Conservation (phyloP, 768 basidiomycete genomes). For the Suillus spraguei region DNA sequence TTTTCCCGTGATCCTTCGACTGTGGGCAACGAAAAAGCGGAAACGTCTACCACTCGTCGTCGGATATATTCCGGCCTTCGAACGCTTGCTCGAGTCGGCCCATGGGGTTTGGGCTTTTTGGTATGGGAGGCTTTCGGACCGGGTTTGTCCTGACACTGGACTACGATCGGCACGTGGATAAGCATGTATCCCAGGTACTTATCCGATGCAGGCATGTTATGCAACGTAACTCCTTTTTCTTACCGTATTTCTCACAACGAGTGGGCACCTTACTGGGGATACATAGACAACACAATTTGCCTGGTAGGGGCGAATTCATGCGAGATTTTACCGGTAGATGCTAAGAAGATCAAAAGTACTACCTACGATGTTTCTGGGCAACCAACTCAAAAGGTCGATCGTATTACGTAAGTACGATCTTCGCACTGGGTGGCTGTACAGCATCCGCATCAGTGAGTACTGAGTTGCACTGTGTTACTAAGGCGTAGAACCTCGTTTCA, state of each 20-base stretch:
- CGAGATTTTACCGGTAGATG: neutral
- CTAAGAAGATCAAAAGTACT: neutral
- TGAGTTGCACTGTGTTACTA: neutral
- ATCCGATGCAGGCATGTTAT: neutral
- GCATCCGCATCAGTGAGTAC: neutral
- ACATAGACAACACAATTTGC: neutral
- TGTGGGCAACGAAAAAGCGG: slow-evolving; percentile 21
- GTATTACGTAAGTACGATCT: slow-evolving; percentile 5
- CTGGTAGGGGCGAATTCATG: neutral
- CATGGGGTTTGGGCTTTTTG: slow-evolving; percentile 82
- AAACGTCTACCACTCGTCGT: slow-evolving; percentile 23
- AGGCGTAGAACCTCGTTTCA: neutral
- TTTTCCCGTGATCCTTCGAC: slow-evolving; percentile 51
- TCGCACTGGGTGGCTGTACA: slow-evolving; percentile 1
- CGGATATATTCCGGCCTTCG: slow-evolving; percentile 48
- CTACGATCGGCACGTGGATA: neutral
- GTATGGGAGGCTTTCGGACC: slow-evolving; percentile 74
- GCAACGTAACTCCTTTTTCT: slow-evolving; percentile 7
- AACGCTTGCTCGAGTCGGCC: slow-evolving; percentile 72
- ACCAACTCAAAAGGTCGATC: slow-evolving; percentile 7
- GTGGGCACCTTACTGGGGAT: slow-evolving; percentile 1
- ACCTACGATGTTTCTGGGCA: neutral
- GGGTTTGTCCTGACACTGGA: slow-evolving; percentile 22
- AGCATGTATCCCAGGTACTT: slow-evolving; percentile 2
- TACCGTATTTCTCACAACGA: slow-evolving; percentile 1